Conservation (phyloP, 345 rosid species). For the Eucalyptus cloeziana region DNA sequence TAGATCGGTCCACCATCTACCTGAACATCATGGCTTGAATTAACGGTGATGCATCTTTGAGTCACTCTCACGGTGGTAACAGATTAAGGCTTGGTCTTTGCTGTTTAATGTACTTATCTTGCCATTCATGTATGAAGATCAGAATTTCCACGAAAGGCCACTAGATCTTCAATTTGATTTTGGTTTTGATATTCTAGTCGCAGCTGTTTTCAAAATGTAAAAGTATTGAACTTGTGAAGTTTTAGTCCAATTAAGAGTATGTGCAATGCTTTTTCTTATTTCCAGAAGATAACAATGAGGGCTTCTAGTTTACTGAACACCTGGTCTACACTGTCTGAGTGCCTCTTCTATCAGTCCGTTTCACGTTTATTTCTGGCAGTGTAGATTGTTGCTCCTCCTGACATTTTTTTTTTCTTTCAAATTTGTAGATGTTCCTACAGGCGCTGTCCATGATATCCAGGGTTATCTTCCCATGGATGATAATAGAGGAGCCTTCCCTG, state of each 20-base stretch:
- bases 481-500: slow-evolving; percentile 29
- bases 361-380: not conserved
- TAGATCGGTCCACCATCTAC: not conserved
- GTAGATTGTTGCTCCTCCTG: not conserved
- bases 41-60: not conserved
- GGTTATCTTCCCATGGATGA: slow-evolving; percentile 36
- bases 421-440: slow-evolving; percentile 16
- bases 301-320: not conserved
- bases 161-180: not conserved
- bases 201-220: not conserved
- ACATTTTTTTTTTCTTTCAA: not conserved
- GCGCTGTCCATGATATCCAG: slow-evolving; percentile 28
- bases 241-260: not conserved
- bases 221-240: not conserved
- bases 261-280: not conserved
- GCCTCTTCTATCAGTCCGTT: not conserved
- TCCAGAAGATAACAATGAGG: not conserved
- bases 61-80: not conserved
- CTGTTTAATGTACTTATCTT: not conserved
- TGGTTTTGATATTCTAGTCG: not conserved
- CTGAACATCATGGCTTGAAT: not conserved
- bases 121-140: not conserved
- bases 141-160: not conserved
- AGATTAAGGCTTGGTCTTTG: not conserved
- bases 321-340: not conserved